Conservation (phyloP, 139 green algal genomes). For the Axilococcus clingmanii region DNA sequence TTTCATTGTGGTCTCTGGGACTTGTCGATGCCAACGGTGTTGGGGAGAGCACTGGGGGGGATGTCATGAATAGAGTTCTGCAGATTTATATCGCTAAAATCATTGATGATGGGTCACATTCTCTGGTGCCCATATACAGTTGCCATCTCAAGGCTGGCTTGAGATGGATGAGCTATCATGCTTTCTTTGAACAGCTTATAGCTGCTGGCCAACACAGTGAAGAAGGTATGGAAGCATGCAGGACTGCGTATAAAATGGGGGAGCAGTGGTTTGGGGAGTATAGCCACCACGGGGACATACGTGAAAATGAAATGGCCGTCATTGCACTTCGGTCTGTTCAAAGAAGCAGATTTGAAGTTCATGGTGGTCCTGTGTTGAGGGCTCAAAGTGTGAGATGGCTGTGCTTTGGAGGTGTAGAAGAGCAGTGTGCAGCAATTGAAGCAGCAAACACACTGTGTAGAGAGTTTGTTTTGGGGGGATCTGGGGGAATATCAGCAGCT, state of each 20-base stretch:
- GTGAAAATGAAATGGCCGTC: conserved; percentile 14
- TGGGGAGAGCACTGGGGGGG: conserved; percentile 7
- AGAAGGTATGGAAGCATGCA: conserved; percentile 18
- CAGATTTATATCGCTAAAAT: conserved; percentile 30
- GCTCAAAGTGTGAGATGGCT: conserved; percentile 27
- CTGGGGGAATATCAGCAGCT: conserved; percentile 8
- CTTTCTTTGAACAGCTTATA: conserved; percentile 29
- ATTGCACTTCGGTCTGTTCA: conserved; percentile 9
- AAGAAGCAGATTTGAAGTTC: neutral
- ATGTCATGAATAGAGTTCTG: conserved; percentile 17
- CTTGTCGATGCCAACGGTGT: conserved; percentile 18
- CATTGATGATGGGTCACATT: conserved; percentile 19
- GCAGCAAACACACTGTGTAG: conserved; percentile 24
- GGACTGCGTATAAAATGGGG: conserved; percentile 6
- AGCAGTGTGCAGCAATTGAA: neutral
- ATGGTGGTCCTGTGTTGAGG: conserved; percentile 20
- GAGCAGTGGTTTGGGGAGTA: conserved; percentile 21
- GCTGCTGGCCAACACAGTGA: neutral
- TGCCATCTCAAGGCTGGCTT: conserved; percentile 37
- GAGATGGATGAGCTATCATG: conserved; percentile 19
- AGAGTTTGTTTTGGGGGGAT: conserved; percentile 28
- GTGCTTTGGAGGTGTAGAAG: conserved; percentile 9
- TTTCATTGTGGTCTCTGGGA: conserved; percentile 42
- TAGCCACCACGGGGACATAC: conserved; percentile 17
- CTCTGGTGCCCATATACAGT: conserved; percentile 40